phyloP scores from a whole-genome alignment of 2,329 filamentous ascomycete genomes.

The Alternaria viburni region DNA sequence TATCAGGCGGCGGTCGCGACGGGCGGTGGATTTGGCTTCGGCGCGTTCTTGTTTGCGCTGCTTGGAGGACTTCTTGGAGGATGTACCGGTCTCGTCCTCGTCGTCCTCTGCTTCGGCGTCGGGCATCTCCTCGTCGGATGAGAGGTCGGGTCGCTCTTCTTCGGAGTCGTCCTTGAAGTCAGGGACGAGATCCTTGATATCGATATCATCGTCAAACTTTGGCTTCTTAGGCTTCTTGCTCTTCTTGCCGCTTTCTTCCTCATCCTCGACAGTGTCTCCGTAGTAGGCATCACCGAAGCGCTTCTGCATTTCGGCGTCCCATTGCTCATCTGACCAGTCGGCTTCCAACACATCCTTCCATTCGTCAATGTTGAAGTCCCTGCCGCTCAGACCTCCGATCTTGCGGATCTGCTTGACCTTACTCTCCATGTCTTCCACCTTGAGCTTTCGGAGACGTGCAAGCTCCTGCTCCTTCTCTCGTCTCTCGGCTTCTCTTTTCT shows the following conservation, averaged over 20 bases:
- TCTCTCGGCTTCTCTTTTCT: conserved; percentile 80
- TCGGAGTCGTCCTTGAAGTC: conserved; percentile 79
- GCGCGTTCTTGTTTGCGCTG: conserved; percentile 56
- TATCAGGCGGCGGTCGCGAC: conserved; percentile 80
- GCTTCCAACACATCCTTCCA: conserved; percentile 86
- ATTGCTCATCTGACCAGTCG: conserved; percentile 85
- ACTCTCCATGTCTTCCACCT: conserved; percentile 86
- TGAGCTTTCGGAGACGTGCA: conserved; percentile 81
- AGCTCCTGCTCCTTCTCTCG: conserved; percentile 78
- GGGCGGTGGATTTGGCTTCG: conserved; percentile 73
- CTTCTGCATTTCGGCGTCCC: conserved; percentile 89
- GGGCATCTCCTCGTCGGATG: conserved; percentile 53
- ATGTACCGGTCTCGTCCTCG: conserved; percentile 30
- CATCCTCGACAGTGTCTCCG: conserved; percentile 60
- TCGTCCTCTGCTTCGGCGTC: conserved; percentile 53
- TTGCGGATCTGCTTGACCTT: conserved; percentile 89
- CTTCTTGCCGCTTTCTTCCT: conserved; percentile 42
- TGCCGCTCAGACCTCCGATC: conserved; percentile 78
- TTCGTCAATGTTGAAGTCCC: conserved; percentile 73
- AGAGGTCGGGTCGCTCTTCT: conserved; percentile 76
- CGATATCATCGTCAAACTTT: conserved; percentile 95
- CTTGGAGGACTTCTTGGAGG: conserved; percentile 51
- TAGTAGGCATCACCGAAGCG: conserved; percentile 94
- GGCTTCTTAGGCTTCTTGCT: conserved; percentile 76
- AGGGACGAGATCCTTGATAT: conserved; percentile 89